These are phyloP conservation scores for Phytophthora fragariaefolia DNA, from an alignment of 352 stramenopile species.

Conservation along the genomic window DNA sequence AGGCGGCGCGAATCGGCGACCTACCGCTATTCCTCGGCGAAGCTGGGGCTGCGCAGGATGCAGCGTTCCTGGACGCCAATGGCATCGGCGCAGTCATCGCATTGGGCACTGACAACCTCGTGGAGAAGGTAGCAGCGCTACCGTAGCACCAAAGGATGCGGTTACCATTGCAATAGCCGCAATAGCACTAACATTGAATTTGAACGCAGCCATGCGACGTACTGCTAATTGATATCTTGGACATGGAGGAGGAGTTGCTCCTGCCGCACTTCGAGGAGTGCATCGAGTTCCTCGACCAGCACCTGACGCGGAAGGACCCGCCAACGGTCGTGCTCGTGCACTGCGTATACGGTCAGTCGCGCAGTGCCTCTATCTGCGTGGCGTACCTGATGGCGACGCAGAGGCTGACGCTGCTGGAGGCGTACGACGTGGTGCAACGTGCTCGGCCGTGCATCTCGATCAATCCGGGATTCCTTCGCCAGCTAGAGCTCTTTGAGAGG, in stretches of 20 bases:
- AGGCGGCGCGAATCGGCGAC: constrained; percentile 50
- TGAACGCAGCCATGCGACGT: constrained; percentile 41
- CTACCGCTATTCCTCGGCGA: constrained; percentile 67
- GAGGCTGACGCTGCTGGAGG: constrained; percentile 45
- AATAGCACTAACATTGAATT: too few relatives aligned
- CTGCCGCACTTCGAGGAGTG: constrained; percentile 68
- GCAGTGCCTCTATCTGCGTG: constrained; percentile 75
- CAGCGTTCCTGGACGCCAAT: constrained; percentile 47
- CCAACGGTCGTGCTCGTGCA: constrained; percentile 61
- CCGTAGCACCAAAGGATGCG: too few relatives aligned
- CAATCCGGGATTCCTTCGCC: constrained; percentile 74
- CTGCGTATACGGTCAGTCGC: constrained; percentile 83
- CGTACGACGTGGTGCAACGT: constrained; percentile 64
- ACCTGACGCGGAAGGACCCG: constrained; percentile 8
- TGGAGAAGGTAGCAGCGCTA: constrained; percentile 46
- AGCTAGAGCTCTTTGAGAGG: constrained; percentile 72
- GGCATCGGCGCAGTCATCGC: constrained; percentile 60
- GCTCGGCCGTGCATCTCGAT: constrained; percentile 82
- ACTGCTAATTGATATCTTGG: constrained; percentile 67
- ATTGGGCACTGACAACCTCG: constrained; percentile 64
- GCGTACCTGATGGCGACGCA: constrained; percentile 73
- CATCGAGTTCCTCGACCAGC: constrained; percentile 46
- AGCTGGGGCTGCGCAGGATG: constrained; percentile 55
- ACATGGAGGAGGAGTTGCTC: constrained; percentile 80
- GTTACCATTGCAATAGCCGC: neutral